Percentiles rank a stretch among this genome's conserved stretches.
phyloP scores from a whole-genome alignment of 1,139 yeast species.

The Nakaseomyces nivariensis region DNA sequence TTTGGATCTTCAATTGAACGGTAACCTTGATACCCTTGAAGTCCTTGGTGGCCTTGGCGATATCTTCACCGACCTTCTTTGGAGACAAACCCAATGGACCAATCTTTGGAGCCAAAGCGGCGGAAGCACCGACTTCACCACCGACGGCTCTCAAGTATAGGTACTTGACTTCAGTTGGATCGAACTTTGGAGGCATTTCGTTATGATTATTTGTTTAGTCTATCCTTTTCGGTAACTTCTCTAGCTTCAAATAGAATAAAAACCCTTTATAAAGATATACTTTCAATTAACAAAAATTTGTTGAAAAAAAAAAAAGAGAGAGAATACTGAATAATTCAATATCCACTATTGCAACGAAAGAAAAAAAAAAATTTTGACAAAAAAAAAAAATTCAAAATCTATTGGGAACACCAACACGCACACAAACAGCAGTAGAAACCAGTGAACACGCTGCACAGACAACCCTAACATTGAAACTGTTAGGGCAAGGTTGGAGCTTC shows the following conservation, averaged over 20 bases:
- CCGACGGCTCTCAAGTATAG: conserved; percentile 99
- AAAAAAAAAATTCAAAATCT: background rate
- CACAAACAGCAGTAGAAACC: background rate
- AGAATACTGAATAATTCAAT: too few species aligned
- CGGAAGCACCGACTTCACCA: conserved; percentile 99
- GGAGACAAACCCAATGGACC: conserved; percentile 99
- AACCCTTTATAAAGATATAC: background rate
- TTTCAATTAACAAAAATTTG: background rate
- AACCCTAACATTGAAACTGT: too few species aligned
- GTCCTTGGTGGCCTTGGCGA: conserved; percentile 98
- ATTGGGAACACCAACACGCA: background rate
- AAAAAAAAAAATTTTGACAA: background rate
- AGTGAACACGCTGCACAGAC: background rate
- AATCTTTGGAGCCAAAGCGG: conserved; percentile 99
- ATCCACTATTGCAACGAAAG: background rate
- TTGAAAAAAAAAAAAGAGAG: background rate
- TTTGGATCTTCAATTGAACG: conserved; percentile 96
- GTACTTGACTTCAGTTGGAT: conserved; percentile 97
- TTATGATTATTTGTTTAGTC: conserved; percentile 2
- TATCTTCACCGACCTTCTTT: conserved; percentile 99
- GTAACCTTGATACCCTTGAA: conserved; percentile 99
- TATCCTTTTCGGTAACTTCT: conserved; percentile 4
- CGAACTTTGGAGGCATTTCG: conserved; percentile 92
- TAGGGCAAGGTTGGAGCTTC: too few species aligned
- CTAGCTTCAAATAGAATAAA: background rate